Percentiles rank a stretch among this genome's conserved stretches.
Conservation (phyloP, 2,329 filamentous ascomycete genomes). For the Acrodontium crateriforme region DNA sequence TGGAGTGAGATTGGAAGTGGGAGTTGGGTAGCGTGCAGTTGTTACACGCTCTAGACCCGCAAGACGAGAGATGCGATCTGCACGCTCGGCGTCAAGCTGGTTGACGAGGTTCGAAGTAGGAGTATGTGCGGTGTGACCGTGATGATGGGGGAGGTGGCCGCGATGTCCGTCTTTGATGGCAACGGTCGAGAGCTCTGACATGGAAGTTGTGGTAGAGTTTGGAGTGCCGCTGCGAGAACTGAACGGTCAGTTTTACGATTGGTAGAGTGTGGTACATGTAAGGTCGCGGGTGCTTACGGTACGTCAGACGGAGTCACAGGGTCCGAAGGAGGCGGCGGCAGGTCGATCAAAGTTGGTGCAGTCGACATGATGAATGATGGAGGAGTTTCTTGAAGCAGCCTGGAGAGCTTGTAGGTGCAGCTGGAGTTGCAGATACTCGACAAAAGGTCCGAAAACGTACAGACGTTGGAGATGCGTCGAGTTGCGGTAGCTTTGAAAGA, state of each 20-base stretch:
- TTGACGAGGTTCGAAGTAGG: slow-evolving; percentile 36
- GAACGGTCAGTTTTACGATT: slow-evolving; percentile 4
- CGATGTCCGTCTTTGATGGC: slow-evolving; percentile 95
- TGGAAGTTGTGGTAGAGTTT: slow-evolving; percentile 80
- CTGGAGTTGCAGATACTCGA: too few relatives aligned
- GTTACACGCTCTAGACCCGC: slow-evolving; percentile 82
- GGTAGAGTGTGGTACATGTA: slow-evolving; percentile 25
- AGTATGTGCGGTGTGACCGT: slow-evolving; percentile 31
- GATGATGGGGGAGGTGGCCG: slow-evolving; percentile 54
- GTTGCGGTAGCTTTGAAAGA: too few relatives aligned
- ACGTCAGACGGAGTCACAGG: slow-evolving; percentile 79
- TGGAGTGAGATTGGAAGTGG: slow-evolving; percentile 32
- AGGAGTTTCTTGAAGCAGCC: too few relatives aligned
- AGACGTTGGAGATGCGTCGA: too few relatives aligned
- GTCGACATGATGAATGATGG: too few relatives aligned
- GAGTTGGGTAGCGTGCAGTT: slow-evolving; percentile 44
- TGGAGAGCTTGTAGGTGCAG: too few relatives aligned
- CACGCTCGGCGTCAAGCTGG: slow-evolving; percentile 79
- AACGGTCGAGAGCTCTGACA: slow-evolving; percentile 82
- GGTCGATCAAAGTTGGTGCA: slow-evolving; percentile 62
- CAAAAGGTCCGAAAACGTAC: too few relatives aligned
- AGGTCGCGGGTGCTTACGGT: slow-evolving; percentile 47
- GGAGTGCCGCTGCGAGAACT: slow-evolving; percentile 60
- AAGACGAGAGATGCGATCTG: slow-evolving; percentile 86
- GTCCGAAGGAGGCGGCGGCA: slow-evolving; percentile 69